Evolutionary conservation across 257 asterid species (phyloP), one percentile per base, ranked within the genome.

Genomic region (Craterostigma plantagineum): DNA sequence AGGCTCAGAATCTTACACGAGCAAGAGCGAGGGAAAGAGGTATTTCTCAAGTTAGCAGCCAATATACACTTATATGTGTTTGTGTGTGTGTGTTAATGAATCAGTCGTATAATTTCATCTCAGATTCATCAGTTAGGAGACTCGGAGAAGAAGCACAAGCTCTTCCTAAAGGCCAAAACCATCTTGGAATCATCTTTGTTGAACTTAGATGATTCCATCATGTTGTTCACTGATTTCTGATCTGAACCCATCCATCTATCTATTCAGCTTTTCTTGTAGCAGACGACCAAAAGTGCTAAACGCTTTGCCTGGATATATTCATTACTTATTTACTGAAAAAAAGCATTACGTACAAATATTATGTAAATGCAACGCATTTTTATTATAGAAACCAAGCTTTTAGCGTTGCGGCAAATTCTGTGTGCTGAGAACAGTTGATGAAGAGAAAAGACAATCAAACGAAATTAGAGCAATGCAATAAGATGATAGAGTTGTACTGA

Each of bases 11-110:
- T 69, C 42, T 44, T 66, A 41, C 67, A 72, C 11, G 91, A 78
- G 64, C 68, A 49, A 44, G 95, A 82, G 8, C 71, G 59, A 51
- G 73, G 54, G 35, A 79, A 76, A 57, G 86, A 87, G 91, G 95
- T 79, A 46, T 16, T 33, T 47, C 41, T 27, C n/a, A n/a, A n/a
- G n/a, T n/a, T n/a, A n/a, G n/a, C n/a, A n/a, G n/a, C n/a, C n/a
- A 39, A 0, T 34, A n/a, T 33, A 11, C 3, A n/a, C 8, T 10
- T n/a, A n/a, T n/a, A n/a, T 4, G 4, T 8, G 10, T 8, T 1
- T 33, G 11, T 4, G 37, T 11, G 13, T 8, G 11, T n/a, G n/a
- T n/a, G n/a, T 5, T 17, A 45, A 35, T 14, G 23, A 41, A 43
- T 35, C 34, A 5, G 2, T 9, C 16, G 11, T 14, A 15, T 45